These are phyloP conservation scores for Poa annua DNA, from an alignment of 176 grass and related monocot species.

Conservation along the genomic window DNA sequence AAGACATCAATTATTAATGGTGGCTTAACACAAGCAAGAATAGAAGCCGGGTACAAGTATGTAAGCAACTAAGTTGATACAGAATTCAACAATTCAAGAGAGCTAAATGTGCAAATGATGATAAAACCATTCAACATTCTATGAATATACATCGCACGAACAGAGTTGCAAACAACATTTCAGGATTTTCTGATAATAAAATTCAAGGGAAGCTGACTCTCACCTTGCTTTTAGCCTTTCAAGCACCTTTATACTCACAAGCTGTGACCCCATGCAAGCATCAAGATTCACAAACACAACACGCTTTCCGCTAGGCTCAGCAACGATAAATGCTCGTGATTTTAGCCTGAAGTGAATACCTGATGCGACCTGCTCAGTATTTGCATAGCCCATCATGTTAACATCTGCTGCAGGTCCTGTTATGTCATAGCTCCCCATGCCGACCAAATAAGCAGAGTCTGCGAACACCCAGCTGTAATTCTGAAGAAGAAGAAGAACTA, in stretches of 20 bases:
- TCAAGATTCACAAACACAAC: conserved; percentile 97
- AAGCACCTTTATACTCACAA: conserved; percentile 89
- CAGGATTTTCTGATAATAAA: conserved; percentile 28
- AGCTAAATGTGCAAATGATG: conserved; percentile 16
- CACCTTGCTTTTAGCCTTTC: conserved; percentile 96
- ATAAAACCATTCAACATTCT: not conserved
- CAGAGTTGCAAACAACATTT: conserved; percentile 5
- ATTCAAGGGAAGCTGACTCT: not conserved
- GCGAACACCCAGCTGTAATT: conserved; percentile 54
- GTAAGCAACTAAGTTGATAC: not conserved
- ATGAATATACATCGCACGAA: not conserved
- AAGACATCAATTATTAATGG: not conserved
- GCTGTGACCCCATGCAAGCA: conserved; percentile 97
- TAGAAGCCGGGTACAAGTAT: conserved; percentile 1
- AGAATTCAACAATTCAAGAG: not conserved
- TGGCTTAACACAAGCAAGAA: conserved; percentile 17
- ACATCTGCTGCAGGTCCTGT: conserved; percentile 96
- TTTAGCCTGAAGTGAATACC: conserved; percentile 97
- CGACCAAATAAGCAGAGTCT: conserved; percentile 69
- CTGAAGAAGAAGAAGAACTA: conserved; percentile 51
- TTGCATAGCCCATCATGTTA: conserved; percentile 99
- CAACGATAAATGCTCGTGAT: conserved; percentile 90
- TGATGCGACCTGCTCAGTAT: conserved; percentile 76
- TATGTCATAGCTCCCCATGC: conserved; percentile 95
- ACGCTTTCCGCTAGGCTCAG: conserved; percentile 78